Conservation (phyloP, 768 basidiomycete species). For the Neoboletus magnificus region DNA sequence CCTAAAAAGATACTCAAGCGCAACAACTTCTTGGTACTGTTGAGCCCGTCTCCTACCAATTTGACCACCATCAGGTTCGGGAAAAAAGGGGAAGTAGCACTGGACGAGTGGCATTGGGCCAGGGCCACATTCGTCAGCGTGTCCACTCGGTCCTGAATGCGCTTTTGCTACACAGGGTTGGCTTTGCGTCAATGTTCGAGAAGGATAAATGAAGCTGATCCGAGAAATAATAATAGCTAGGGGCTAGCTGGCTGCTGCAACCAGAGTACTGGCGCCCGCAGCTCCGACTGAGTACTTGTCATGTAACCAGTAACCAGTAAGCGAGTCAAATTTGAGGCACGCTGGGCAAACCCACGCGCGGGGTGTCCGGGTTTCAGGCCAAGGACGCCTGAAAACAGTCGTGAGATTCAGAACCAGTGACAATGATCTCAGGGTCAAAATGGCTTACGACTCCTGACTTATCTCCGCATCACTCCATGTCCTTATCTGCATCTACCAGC, state of each 20-base stretch:
- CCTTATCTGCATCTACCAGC: conserved; percentile 1
- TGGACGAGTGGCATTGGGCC: background rate
- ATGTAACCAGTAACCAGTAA: background rate
- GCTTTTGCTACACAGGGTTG: background rate
- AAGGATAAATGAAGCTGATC: background rate
- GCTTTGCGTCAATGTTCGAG: background rate
- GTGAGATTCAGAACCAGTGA: background rate
- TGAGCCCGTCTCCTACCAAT: too few relatives aligned
- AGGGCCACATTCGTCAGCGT: too few relatives aligned
- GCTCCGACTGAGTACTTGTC: background rate
- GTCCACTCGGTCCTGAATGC: too few relatives aligned
- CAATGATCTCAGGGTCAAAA: background rate
- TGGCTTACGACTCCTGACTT: background rate
- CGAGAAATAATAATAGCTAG: background rate
- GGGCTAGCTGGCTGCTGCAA: background rate
- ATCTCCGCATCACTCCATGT: conserved; percentile 2
- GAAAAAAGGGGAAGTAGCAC: too few relatives aligned
- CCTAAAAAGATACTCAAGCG: too few relatives aligned
- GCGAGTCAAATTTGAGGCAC: background rate
- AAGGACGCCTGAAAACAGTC: too few relatives aligned
- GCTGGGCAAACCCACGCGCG: background rate
- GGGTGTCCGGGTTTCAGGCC: too few relatives aligned
- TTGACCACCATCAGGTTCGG: too few relatives aligned
- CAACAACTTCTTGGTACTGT: too few relatives aligned
- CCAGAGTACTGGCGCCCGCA: too few relatives aligned